Base-by-base conservation (phyloP, 768 basidiomycete genomes). In the Kwoniella heveanensis region DNA sequence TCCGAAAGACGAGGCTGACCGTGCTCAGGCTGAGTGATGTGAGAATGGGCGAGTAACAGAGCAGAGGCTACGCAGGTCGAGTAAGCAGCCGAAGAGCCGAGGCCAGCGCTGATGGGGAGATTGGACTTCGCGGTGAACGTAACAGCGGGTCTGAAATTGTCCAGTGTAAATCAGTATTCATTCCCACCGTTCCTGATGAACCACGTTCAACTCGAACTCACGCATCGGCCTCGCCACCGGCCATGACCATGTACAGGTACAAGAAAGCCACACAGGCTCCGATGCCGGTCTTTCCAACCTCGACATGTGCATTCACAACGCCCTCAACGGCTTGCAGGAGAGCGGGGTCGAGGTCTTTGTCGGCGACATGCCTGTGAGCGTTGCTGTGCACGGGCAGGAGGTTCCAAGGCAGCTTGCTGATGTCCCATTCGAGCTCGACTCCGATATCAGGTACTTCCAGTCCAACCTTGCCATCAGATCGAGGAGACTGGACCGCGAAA, bases 31-130 rank as follows among this genome's bases (percentile, higher is more conserved):
- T 36, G 30, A 9, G 60, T 32, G 73, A 96, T 86, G 67, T 88
- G 88, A 51, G 84, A 82, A 77, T 90, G 86, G 15, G 89, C 83
- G 52, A 94, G 84, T 37, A 97, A 85, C 48, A 95, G 83, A 5
- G 90, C 83, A 1, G 90, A 88, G 10, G 92, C 87, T 49, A 89
- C 82, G 77, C 94, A 96, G 21, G 88, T 86, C 2, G 94, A 97
- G 82, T 89, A 97, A 24, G 96, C 92, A 7, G 96, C 96, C 22
- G 93, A 96, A 13, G 95, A 98, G 24, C 96, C 96, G 53, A 98
- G 88, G 50, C 96, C 96, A 17, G 96, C 96, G 8, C 91, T 90
- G 61, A 98, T 88, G 27, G 96, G 96, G 5, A 98, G 85, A 24
- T 91, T 90, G 32, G 92, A 88, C 50, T 95, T 91, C 39, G 88